Conservation (phyloP, 257 asterid genomes). For the Nicotiana noctiflora region DNA sequence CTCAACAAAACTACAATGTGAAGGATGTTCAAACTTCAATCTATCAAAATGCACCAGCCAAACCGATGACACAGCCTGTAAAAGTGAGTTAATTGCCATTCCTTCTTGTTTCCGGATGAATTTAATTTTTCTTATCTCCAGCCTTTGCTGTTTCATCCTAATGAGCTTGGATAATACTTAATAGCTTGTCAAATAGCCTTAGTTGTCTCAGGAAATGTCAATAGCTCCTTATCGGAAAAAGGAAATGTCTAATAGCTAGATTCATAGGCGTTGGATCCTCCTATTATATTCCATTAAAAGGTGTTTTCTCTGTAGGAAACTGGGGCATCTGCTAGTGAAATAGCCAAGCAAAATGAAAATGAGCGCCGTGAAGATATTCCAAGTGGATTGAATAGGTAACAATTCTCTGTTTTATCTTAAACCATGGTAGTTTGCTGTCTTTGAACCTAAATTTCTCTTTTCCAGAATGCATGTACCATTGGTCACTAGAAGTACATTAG, state of each 20-base stretch:
- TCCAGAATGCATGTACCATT: conserved; percentile 62
- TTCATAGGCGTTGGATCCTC: neutral
- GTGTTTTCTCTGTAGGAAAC: conserved; percentile 44
- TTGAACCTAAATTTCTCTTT: neutral
- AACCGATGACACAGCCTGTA: conserved; percentile 12
- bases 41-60: conserved; percentile 12
- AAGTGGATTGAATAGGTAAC: conserved; percentile 50
- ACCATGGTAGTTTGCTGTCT: conserved; percentile 2
- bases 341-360: conserved; percentile 46
- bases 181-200: neutral
- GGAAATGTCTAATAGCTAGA: neutral
- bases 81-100: conserved; percentile 16
- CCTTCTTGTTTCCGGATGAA: neutral
- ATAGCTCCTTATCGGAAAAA: neutral
- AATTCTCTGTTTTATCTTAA: neutral
- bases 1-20: conserved; percentile 17
- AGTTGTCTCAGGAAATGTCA: neutral
- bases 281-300: neutral
- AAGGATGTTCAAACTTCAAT: conserved; percentile 19
- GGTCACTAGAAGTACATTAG: conserved; percentile 81
- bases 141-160: neutral
- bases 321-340: conserved; percentile 33
- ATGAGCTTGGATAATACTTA: neutral
- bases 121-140: neutral
- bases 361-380: conserved; percentile 66